phyloP scores from a whole-genome alignment of 106 monocot genomes.

The Iris macrosiphon region DNA sequence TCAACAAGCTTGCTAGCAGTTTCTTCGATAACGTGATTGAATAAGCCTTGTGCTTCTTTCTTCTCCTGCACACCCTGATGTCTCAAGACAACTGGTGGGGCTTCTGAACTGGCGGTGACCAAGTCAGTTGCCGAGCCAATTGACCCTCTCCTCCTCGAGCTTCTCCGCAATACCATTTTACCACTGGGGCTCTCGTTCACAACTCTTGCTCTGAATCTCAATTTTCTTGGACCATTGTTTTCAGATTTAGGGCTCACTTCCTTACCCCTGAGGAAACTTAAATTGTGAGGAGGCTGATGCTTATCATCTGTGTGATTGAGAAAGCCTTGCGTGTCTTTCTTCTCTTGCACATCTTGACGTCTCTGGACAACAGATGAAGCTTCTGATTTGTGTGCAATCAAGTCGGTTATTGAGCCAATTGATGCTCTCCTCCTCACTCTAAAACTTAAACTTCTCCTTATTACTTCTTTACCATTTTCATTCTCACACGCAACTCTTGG shows the following conservation, averaged over 20 bases:
- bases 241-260: conserved; percentile 30
- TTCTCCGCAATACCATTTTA: conserved; percentile 16
- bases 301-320: conserved; percentile 10
- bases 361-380: neutral
- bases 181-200: conserved; percentile 3
- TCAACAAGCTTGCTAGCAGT: conserved; percentile 86
- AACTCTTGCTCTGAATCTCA: conserved; percentile 46
- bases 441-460: conserved; percentile 32
- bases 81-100: conserved; percentile 39
- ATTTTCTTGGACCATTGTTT: conserved; percentile 32
- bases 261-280: conserved; percentile 63
- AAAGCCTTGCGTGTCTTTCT: conserved; percentile 7
- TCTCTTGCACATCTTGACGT: conserved; percentile 8
- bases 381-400: neutral
- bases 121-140: neutral
- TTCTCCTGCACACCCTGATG: conserved; percentile 61
- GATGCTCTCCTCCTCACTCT: conserved; percentile 22
- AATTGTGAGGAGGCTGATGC: conserved; percentile 16
- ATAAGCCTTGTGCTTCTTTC: conserved; percentile 40
- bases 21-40: conserved; percentile 88
- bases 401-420: neutral
- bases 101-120: conserved; percentile 2
- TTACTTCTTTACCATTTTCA: neutral
- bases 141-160: conserved; percentile 20
- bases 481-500: conserved; percentile 14